A percentile compares a stretch with the other conserved stretches of the same genome.
Conservation (phyloP, 441 rosid species). For the Heliophila coronopifolia region DNA sequence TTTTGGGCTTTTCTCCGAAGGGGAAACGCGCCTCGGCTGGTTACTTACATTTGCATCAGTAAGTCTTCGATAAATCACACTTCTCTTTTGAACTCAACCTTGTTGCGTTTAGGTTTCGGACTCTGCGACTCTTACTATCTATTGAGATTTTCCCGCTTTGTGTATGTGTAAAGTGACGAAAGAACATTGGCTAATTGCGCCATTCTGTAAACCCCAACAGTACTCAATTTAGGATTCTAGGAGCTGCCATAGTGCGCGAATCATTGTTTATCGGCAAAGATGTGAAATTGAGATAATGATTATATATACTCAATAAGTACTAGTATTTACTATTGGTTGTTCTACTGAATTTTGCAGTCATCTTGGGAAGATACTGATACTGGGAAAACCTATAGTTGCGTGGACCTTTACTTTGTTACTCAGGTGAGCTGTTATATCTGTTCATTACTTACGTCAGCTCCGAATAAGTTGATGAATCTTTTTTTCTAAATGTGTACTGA, state of each 20-base stretch:
- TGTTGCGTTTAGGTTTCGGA: not conserved
- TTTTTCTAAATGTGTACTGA: constrained; percentile 1
- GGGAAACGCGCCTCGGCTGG: constrained; percentile 96
- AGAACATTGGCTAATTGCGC: not conserved
- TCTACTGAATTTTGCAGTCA: constrained; percentile 48
- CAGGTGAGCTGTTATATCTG: constrained; percentile 42
- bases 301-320: not conserved
- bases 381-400: constrained; percentile 59
- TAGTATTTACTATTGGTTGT: not conserved
- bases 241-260: not conserved
- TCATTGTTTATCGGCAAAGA: not conserved
- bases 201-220: not conserved
- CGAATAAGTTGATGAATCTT: not conserved
- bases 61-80: constrained; percentile 24
- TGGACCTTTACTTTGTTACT: constrained; percentile 83
- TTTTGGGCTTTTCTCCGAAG: constrained; percentile 78
- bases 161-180: no score
- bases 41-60: constrained; percentile 77
- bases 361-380: constrained; percentile 77
- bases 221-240: constrained; percentile 4
- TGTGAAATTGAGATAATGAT: not conserved
- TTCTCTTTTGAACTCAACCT: not conserved
- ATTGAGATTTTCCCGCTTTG: no score
- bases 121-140: not conserved
- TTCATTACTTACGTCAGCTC: not conserved